Conservation (phyloP, 345 rosid genomes). For the Mercurialis annua region DNA sequence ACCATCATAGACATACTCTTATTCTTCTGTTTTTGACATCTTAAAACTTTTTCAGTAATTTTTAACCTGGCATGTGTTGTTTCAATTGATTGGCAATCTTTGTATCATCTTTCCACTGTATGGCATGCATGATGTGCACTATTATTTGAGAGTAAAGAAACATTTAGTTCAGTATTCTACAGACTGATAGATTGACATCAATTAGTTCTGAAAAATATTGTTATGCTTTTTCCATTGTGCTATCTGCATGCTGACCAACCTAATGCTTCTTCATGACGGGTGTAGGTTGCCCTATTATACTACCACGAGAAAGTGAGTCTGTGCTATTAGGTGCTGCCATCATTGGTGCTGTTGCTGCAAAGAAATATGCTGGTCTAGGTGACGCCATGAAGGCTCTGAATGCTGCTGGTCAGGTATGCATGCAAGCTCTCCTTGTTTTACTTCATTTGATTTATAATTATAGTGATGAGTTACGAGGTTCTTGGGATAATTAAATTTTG, state of each 20-base stretch:
- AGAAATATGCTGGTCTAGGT: constrained; percentile 53
- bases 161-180: neutral
- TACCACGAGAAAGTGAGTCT: constrained; percentile 86
- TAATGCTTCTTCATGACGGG: neutral
- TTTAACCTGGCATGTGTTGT: neutral
- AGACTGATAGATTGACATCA: neutral
- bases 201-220: neutral
- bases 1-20: constrained; percentile 2
- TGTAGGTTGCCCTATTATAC: constrained; percentile 83
- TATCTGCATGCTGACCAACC: neutral
- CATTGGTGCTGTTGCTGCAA: constrained; percentile 87
- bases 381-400: constrained; percentile 88
- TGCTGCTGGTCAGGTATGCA: constrained; percentile 80
- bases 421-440: too few relatives aligned
- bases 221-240: neutral
- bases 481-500: too few relatives aligned
- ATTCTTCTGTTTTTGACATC: too few relatives aligned
- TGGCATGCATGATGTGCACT: too few relatives aligned
- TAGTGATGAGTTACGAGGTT: too few relatives aligned
- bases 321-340: constrained; percentile 92
- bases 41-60: neutral
- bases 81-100: neutral
- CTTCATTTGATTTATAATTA: too few relatives aligned
- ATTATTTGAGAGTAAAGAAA: too few relatives aligned
- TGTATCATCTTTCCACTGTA: neutral